Evolutionary conservation across 1,284 basidiomycete species (phyloP).

Genomic region (Papiliotrema nemorosa): DNA sequence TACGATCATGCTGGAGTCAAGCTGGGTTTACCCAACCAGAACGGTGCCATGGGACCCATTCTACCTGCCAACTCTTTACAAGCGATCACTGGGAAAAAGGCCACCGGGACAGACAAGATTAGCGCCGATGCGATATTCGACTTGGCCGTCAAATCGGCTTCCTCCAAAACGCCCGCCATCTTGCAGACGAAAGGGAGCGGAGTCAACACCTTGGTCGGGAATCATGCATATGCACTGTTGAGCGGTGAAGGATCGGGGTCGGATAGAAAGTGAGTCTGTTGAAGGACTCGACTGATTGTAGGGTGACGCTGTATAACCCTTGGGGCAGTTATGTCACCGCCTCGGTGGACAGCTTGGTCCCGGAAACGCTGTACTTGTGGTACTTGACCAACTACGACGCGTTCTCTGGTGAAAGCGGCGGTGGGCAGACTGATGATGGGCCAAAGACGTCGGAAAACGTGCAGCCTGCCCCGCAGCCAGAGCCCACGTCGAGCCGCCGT

Average conservation of each 20-base stretch:
- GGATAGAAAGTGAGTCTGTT: neutral
- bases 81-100: slow-evolving; percentile 3
- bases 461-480: neutral
- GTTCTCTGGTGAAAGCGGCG: neutral
- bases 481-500: neutral
- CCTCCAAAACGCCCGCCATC: neutral
- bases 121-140: neutral
- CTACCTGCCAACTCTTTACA: neutral
- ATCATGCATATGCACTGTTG: slow-evolving; percentile 3
- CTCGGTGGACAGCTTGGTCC: neutral
- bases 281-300: neutral
- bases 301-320: slow-evolving; percentile 6
- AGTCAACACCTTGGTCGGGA: neutral
- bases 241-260: neutral
- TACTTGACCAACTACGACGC: neutral
- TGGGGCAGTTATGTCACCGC: neutral
- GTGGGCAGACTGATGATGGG: neutral
- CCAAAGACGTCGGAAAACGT: neutral
- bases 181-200: slow-evolving; percentile 1
- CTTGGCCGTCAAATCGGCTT: neutral
- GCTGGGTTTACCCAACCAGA: neutral
- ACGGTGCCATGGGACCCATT: slow-evolving; percentile 4
- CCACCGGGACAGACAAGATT: neutral
- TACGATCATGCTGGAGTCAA: slow-evolving; percentile 4
- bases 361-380: neutral